Evolutionary conservation across 495 filamentous ascomycete genomes (phyloP).

Genomic region (Neurospora cerealis): DNA sequence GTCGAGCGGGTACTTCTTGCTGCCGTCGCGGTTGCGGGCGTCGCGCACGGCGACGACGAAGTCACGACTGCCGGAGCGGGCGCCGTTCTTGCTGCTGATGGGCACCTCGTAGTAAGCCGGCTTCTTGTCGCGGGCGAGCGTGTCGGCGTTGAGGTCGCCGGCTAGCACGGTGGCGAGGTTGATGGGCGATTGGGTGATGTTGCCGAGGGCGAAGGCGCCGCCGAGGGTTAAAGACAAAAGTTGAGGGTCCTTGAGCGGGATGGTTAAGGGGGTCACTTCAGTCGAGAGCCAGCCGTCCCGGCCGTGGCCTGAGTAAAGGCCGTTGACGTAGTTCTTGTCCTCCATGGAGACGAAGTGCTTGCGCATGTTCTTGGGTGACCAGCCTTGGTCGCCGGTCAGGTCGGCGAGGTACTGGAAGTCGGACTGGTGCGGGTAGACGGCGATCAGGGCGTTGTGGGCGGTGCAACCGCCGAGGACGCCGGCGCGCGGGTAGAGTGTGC

Average conservation of each 20-base stretch:
- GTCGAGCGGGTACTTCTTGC: constrained; percentile 47
- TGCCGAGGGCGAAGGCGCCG: constrained; percentile 42
- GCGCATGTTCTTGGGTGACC: constrained; percentile 39
- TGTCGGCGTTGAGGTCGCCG: constrained; percentile 44
- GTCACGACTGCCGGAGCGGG: constrained; percentile 44
- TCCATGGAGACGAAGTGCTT: constrained; percentile 41
- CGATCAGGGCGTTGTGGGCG: constrained; percentile 38
- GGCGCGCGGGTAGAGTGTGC: constrained; percentile 39
- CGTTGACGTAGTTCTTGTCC: constrained; percentile 41
- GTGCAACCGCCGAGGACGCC: constrained; percentile 40
- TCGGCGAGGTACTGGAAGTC: constrained; percentile 37
- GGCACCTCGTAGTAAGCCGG: constrained; percentile 43
- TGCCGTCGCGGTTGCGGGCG: constrained; percentile 40
- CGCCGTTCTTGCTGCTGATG: constrained; percentile 32
- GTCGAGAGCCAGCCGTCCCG: constrained; percentile 47
- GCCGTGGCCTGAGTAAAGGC: constrained; percentile 41
- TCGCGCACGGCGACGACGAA: constrained; percentile 43
- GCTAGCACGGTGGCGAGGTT: constrained; percentile 36
- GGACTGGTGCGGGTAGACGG: constrained; percentile 28
- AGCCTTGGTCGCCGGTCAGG: constrained; percentile 39
- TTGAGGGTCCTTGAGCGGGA: constrained; percentile 42
- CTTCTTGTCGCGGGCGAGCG: constrained; percentile 13
- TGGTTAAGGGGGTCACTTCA: constrained; percentile 33
- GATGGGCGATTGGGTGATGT: constrained; percentile 22
- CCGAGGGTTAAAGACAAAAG: constrained; percentile 40